Conservation (phyloP, 2,329 filamentous ascomycete species). For the Trichoderma atroviride region DNA sequence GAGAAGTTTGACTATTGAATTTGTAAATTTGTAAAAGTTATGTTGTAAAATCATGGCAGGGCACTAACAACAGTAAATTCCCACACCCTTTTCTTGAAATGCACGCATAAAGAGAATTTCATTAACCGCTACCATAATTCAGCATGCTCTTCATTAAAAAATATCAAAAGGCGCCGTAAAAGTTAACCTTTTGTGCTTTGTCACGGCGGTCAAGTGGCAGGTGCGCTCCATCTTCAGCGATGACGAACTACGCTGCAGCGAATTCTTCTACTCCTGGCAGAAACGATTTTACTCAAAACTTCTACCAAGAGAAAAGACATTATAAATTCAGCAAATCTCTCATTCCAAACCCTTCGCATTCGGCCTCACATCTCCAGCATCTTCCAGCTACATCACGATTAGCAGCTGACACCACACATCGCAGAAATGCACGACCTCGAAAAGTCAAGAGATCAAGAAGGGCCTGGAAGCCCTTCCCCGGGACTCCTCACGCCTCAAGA, state of each 20-base stretch:
- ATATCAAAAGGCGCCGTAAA: too few relatives aligned
- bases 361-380: neutral
- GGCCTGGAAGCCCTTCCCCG: neutral
- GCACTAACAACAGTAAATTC: neutral
- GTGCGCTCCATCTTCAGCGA: neutral
- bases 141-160: too few relatives aligned
- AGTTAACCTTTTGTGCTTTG: too few relatives aligned
- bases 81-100: neutral
- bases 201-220: neutral
- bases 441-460: neutral
- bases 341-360: neutral
- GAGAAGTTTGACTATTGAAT: neutral
- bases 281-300: neutral
- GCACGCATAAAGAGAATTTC: neutral
- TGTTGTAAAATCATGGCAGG: neutral
- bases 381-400: neutral
- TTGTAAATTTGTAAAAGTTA: neutral
- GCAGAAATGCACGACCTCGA: neutral
- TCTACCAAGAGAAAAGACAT: neutral
- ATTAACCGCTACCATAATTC: neutral
- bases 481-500: neutral
- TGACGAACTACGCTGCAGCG: neutral
- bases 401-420: neutral
- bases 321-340: neutral
- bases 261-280: neutral